phyloP scores from a whole-genome alignment of 768 basidiomycete species.

The Hydnum rufescens region DNA sequence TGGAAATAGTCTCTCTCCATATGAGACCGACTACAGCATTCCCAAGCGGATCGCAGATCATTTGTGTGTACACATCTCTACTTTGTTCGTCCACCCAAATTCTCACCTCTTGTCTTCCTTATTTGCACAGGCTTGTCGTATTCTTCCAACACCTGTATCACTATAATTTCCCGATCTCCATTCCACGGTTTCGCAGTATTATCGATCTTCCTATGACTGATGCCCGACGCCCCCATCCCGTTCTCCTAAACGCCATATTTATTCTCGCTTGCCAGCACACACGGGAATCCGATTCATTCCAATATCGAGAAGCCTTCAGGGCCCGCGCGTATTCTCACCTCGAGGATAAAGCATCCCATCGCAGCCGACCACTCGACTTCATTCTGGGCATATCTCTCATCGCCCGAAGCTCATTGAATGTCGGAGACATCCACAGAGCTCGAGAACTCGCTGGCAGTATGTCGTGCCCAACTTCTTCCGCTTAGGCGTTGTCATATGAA shows the following conservation, averaged over 20 bases:
- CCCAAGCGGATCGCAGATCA: no score
- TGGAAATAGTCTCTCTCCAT: no score
- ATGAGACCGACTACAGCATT: no score
- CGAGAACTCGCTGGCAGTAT: neutral
- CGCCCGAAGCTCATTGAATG: neutral
- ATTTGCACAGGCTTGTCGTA: neutral
- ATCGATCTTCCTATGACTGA: neutral
- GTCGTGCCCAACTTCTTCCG: no score
- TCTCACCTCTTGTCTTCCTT: no score
- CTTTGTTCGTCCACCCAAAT: no score
- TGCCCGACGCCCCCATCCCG: neutral
- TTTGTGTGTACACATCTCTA: no score
- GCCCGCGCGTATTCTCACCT: neutral
- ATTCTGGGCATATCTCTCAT: neutral
- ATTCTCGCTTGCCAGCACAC: neutral
- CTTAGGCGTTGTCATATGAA: neutral
- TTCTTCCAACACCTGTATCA: neutral
- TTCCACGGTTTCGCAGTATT: neutral
- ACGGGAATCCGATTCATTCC: neutral
- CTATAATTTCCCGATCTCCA: neutral
- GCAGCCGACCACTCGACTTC: neutral
- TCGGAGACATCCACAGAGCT: neutral
- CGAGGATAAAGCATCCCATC: neutral
- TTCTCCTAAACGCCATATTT: neutral
- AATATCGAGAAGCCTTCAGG: neutral